Percentiles rank a stretch among this genome's conserved stretches.
Conservation (phyloP, 1,284 basidiomycete genomes). For the Ceratobasidium sp. region DNA sequence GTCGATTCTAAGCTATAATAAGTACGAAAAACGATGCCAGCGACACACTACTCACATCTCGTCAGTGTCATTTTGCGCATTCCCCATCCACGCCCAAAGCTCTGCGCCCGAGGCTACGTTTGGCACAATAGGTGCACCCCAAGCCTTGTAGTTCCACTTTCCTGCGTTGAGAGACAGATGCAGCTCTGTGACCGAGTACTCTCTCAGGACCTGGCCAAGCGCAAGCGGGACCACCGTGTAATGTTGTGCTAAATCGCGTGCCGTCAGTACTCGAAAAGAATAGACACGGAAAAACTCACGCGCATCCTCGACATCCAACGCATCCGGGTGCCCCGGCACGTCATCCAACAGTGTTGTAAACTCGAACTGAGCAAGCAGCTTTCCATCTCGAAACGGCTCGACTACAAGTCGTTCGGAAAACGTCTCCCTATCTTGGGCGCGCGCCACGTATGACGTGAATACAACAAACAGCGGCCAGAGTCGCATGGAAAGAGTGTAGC, state of each 20-base stretch:
- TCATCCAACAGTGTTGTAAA: conserved; percentile 78
- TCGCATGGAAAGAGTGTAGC: conserved; percentile 9
- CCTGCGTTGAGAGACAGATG: conserved; percentile 91
- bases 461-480: conserved; percentile 34
- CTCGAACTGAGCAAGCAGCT: conserved; percentile 84
- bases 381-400: conserved; percentile 85
- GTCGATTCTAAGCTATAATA: conserved; percentile 64
- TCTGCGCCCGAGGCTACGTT: conserved; percentile 89
- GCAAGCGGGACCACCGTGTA: conserved; percentile 87
- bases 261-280: neutral
- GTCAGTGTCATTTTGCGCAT: conserved; percentile 26
- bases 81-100: conserved; percentile 84
- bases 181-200: conserved; percentile 87
- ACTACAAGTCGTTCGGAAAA: conserved; percentile 75
- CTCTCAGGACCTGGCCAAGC: conserved; percentile 86
- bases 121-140: conserved; percentile 83
- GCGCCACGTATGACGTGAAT: conserved; percentile 9
- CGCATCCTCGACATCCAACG: conserved; percentile 65
- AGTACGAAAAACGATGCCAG: conserved; percentile 37
- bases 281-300: conserved; percentile 58
- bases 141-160: conserved; percentile 89
- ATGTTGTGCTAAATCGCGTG: conserved; percentile 71
- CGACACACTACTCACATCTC: conserved; percentile 64
- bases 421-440: conserved; percentile 37
- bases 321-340: conserved; percentile 68